A percentile compares a stretch with the other conserved stretches of the same genome.
Conservation (phyloP, 2,329 filamentous ascomycete species). For the Apiospora sp. region DNA sequence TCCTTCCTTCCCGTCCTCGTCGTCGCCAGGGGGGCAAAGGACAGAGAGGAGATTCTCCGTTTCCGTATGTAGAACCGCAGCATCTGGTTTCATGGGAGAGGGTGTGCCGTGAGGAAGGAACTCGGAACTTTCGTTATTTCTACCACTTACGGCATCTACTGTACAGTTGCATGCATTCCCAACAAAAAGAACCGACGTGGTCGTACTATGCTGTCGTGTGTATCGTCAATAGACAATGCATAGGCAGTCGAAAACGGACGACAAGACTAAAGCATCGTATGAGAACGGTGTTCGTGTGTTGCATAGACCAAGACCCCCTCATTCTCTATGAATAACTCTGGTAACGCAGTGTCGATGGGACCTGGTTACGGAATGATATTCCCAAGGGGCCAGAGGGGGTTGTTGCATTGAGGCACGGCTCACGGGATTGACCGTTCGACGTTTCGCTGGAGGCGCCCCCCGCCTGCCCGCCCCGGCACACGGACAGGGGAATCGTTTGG, state of each 20-base stretch:
- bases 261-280: neutral
- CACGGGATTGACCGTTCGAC: conserved; percentile 13
- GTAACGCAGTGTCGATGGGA: neutral
- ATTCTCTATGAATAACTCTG: neutral
- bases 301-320: neutral
- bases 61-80: neutral
- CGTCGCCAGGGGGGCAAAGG: neutral
- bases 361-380: neutral
- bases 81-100: neutral
- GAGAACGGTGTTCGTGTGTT: conserved; percentile 3
- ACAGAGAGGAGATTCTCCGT: neutral
- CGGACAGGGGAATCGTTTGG: conserved; percentile 10
- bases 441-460: neutral
- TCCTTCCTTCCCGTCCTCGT: neutral
- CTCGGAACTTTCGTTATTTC: neutral
- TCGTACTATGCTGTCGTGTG: neutral
- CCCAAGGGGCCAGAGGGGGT: neutral
- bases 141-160: neutral
- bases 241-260: neutral
- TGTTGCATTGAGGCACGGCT: conserved; percentile 16
- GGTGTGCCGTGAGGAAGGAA: neutral
- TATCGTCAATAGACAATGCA: neutral
- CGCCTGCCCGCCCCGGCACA: neutral
- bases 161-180: neutral
- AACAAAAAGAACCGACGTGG: neutral